A percentile compares a stretch with the other conserved stretches of the same genome.
Evolutionary conservation across 1,139 yeast genomes (phyloP).

Genomic region (Yamadazyma pseudoaaseri): DNA sequence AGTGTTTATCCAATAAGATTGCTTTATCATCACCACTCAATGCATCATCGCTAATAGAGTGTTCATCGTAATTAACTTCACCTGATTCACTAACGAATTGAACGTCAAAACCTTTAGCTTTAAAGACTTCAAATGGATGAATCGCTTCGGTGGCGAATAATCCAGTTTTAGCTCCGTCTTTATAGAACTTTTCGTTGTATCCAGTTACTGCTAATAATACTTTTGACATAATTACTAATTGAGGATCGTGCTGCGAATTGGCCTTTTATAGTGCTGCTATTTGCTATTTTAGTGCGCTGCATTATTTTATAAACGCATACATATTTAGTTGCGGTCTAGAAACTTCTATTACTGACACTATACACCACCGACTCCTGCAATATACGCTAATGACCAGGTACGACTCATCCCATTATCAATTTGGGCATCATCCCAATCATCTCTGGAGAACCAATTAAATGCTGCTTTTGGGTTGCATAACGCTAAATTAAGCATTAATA

Average conservation of each 20-base stretch:
- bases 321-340: no score
- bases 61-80: conserved; percentile 51
- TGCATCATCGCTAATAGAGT: conserved; percentile 41
- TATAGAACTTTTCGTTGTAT: conserved; percentile 49
- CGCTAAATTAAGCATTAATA: conserved; percentile 40
- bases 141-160: conserved; percentile 54
- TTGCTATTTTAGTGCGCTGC: no score
- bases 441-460: conserved; percentile 39
- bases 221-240: conserved; percentile 23
- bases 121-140: conserved; percentile 53
- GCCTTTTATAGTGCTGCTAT: no score
- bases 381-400: conserved; percentile 45
- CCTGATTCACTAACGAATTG: conserved; percentile 61
- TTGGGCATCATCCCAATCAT: conserved; percentile 36
- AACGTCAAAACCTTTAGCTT: conserved; percentile 48
- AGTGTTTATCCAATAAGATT: conserved; percentile 32
- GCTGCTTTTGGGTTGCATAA: conserved; percentile 35
- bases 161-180: conserved; percentile 57
- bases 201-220: conserved; percentile 54
- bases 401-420: conserved; percentile 47
- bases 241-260: no score
- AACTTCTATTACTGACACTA: no score
- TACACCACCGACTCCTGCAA: conserved; percentile 32
- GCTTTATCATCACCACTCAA: conserved; percentile 45
- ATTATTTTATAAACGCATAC: no score